Percentiles rank a stretch among this genome's conserved stretches.
These are phyloP conservation scores for Hammondia hammondi DNA, from an alignment of 169 alveolate species.

Conservation along the genomic window DNA sequence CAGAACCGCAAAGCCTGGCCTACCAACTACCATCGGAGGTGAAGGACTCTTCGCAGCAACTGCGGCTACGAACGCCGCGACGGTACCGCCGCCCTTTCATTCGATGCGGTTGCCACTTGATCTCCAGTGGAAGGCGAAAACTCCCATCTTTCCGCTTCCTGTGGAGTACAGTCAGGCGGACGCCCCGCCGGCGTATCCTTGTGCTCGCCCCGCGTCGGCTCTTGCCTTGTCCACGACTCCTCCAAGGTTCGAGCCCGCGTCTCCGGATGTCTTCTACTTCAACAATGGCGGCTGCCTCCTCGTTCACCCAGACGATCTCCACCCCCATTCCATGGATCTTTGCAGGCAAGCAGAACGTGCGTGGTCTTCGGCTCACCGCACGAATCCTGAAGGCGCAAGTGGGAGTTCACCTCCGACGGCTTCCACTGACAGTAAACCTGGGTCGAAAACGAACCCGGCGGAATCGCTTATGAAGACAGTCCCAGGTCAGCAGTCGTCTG, in stretches of 20 bases:
- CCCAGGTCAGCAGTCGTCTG: neutral
- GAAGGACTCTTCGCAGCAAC: neutral
- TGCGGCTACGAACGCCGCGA: neutral
- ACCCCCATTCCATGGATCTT: neutral
- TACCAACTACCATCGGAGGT: neutral
- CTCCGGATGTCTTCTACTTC: neutral
- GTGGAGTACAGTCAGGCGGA: neutral
- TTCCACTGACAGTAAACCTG: neutral
- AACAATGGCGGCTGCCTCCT: conserved; percentile 37
- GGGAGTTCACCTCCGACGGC: neutral
- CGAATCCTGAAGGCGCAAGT: neutral
- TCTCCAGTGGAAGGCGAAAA: neutral
- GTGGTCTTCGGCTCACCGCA: neutral
- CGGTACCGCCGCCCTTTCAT: neutral
- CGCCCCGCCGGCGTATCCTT: neutral
- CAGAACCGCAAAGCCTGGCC: neutral
- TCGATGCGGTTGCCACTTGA: conserved; percentile 40
- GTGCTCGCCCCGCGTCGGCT: neutral
- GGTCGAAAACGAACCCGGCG: neutral
- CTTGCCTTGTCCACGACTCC: neutral
- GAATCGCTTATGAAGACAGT: neutral
- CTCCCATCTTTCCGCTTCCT: neutral
- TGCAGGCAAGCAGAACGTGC: neutral
- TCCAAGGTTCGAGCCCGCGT: conserved; percentile 18
- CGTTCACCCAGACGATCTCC: conserved; percentile 34